Base-by-base conservation (phyloP, 441 rosid species). In the Bruguiera hainesii region DNA sequence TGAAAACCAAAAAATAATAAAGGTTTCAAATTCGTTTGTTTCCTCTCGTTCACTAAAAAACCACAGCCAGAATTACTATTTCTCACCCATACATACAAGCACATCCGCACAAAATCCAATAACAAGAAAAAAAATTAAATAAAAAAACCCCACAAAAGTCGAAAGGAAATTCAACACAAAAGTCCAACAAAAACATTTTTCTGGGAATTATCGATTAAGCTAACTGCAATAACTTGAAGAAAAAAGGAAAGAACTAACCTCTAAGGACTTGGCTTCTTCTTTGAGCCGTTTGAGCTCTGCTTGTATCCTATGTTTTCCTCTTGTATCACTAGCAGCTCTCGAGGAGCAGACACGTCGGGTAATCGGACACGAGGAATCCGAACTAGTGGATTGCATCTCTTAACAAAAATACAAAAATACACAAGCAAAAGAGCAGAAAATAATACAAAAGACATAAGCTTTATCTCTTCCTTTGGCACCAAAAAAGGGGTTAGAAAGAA, bases 271-370 rank as follows among this genome's bases (percentile, higher is more conserved):
- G 75, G 86, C 62, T 85, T 91, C 97, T 80, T 91, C 96, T 73
- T 93, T 89, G 18, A 93, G 88, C 56, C 93, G 82, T 76, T 85
- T 89, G 75, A 93, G 78, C 81, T 93, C 90, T 26, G 97, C 98
- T 63, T 84, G 93, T 76, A 93, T 73, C 89, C 96, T 81, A 56
- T 93, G 97, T 75, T 83, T 91, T 60, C 98, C 96, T 86, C 96
- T 83, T 19, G 84, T 84, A 63, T 93, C 97, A 66, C 76, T 46
- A 35, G 65, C 71, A 58, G 70, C 33, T 7, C 78, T 76, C 53
- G 81, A 55, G 26, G 88, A 82, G 56, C 70, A 69, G 66, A 74
- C 75, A 66, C 82, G 84, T 48, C 68, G 87, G 39, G 90, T 70
- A 30, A 80, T 74, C 77, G 80, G 81, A 69, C 79, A 82, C 59